Evolutionary conservation across 23 red algal genomes (phyloP), one percentile per base, ranked within the genome.

Genomic region (Chondrus crispus): DNA sequence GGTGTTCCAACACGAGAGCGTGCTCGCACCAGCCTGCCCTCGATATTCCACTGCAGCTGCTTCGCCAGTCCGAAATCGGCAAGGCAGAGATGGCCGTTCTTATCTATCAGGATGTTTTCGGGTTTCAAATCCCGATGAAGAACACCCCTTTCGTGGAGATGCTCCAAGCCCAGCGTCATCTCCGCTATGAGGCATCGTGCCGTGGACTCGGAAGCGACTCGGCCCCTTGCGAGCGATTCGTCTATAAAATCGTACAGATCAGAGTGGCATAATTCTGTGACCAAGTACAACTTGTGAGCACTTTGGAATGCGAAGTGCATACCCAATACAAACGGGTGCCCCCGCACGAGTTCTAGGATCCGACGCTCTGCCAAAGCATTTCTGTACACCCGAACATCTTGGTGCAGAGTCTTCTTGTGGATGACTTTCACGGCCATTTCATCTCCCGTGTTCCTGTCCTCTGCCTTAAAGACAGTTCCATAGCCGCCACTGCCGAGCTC

Each of bases 111-210:
- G 24, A 95, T 57, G 84, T 95, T 95, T 30, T 95, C 92, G 5
- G 92, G 92, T 50, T 95, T 95, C 77, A 95, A 76, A 79, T 95
- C 92, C 19, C 92, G 84, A 33, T 95, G 88, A 7, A 92, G 48
- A 44, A 91, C 71, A 14, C 80, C 80, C 37, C 68, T 41, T 38
- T 8, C 47, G 39, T 95, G 92, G 46, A 90, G 46, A 29, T 91
- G 46, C 87, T 95, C 92, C 5, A 95, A 33, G 36, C 72, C 92
- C 3, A 95, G 82, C 3, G 70, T 28, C 5, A 95, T 80, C 72
- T 95, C 92, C 44, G 92, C 84, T 24, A 91, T 51, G 28, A 91
- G 47, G 37, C 53, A 22, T 40, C 50, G 46, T 39, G 38, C 92
- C 43, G 53, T 26, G 10, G 33, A 3, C 42, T 95, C 83, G n/a